Evolutionary conservation across 2,329 filamentous ascomycete species (phyloP), one percentile per base, ranked within the genome.

Genomic region (Pseudogymnoascus sp.): DNA sequence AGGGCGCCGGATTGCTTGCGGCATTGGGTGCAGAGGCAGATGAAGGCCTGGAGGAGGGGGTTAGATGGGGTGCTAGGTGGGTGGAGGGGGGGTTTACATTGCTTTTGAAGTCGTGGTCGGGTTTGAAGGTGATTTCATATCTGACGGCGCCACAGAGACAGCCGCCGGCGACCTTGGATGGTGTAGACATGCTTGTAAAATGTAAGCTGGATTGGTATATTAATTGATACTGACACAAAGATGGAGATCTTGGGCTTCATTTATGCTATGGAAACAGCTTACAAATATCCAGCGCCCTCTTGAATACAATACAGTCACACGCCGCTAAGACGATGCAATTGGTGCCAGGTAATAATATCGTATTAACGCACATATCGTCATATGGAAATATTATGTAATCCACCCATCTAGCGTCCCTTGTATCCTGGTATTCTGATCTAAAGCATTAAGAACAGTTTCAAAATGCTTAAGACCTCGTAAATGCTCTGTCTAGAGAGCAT

Each of bases 21-120:
- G 72, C 81, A 84, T 70, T 83, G 81, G 6, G 79, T 80, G 74
- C 82, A 85, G 68, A 84, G 81, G 70, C 82, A 85, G 6, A 79
- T 81, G 54, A 73, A 71, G 65, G 75, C 75, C 79, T 81, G 65
- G 25, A n/a, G 4, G 23, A 6, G 8, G 28, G 21, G 14, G 37
- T 16, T 51, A 41, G 60, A 61, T 25, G 28, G 43, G 60, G 21
- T 36, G 37, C 25, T 57, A 64, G 37, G 45, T 21, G 39, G 51
- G 41, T 34, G n/a, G 63, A 21, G 28, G 3, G 61, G 65, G 41
- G 16, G 63, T 69, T 61, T 71, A 78, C 77, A 31, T 67, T 66
- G 39, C 67, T 70, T 65, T 71, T 66, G 66, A 81, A 83, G 66
- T 82, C 76, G 64, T 81, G 79, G 62, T 76, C 72, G 0, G 71